Evolutionary conservation across 768 basidiomycete species (phyloP).

Genomic region (Serpula lacrymans): DNA sequence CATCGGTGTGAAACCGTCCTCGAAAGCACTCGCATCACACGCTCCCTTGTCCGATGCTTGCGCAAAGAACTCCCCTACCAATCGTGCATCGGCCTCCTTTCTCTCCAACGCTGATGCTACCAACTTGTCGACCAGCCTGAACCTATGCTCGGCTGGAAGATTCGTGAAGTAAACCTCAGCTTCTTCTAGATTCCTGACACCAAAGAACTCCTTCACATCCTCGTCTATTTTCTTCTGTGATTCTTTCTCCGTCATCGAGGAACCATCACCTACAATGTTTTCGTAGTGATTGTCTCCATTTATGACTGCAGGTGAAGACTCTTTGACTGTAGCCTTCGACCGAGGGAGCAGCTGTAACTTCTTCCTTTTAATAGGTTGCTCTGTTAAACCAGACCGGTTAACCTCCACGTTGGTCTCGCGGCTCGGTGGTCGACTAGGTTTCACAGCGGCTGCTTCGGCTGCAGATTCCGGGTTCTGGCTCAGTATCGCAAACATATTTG

Average conservation of each 20-base stretch:
- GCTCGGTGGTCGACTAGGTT: conserved; percentile 50
- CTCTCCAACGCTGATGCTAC: conserved; percentile 71
- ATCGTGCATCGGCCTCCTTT: conserved; percentile 75
- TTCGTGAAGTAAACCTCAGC: conserved; percentile 83
- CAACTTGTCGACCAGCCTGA: conserved; percentile 70
- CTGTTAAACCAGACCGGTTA: conserved; percentile 40
- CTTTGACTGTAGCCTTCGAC: conserved; percentile 59
- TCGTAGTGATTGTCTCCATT: conserved; percentile 53
- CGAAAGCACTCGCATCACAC: conserved; percentile 58
- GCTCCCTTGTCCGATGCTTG: conserved; percentile 58
- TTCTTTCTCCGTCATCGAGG: conserved; percentile 58
- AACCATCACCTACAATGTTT: conserved; percentile 35
- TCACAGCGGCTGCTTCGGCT: conserved; percentile 47
- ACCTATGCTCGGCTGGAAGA: conserved; percentile 63
- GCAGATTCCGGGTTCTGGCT: conserved; percentile 57
- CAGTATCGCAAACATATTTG: conserved; percentile 89
- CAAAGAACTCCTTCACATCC: conserved; percentile 85
- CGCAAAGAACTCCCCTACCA: conserved; percentile 74
- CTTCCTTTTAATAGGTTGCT: conserved; percentile 53
- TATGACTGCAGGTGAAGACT: conserved; percentile 39
- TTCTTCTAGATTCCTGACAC: conserved; percentile 79
- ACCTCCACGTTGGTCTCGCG: conserved; percentile 52
- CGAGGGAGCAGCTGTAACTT: conserved; percentile 76
- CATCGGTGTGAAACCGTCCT: conserved; percentile 66
- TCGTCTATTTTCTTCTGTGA: conserved; percentile 76